Base-by-base conservation (phyloP, 1,139 yeast genomes). In the Kurtzmaniella quercitrusa region DNA sequence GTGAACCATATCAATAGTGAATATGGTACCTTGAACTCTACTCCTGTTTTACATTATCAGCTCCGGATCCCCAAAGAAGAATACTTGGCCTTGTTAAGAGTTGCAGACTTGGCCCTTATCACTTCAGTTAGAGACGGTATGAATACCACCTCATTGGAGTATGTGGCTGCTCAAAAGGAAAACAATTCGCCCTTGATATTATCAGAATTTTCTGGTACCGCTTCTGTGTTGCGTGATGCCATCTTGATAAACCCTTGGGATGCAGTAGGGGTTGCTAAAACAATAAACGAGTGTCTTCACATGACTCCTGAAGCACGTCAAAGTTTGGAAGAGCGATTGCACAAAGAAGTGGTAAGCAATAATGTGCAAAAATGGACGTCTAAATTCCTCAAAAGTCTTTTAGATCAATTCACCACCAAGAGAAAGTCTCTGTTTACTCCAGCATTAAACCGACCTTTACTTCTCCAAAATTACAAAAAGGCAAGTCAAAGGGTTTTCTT, bases 201-300 rank as follows among this genome's bases (percentile, higher is more conserved):
- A 40, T 86, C 96, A 21, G 99, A 93, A 65, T 93, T 93, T 58
- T 86, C 96, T 39, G 99, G 98, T 42, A 84, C 95, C 2, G 86
- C 96, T 0, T 78, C 91, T 3, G 84, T 87, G 1, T 68, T 93
- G 45, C 75, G 75, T 41, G 95, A 88, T 49, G 89, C 96, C 1
- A 75, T 87, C 41, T 79, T 86, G 52, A 95, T 93, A 34, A 94
- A 93, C 56, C 99, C 99, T 12, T 93, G 97, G 96, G 98, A 93
- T 65, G 75, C 94, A 0, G 93, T 88, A 24, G 96, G 95, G 3
- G 93, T 91, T 34, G 94, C 98, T 1, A 85, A 82, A 54, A 79
- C 94, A 6, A 85, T 94, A 44, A 74, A 90, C 59, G 81, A 78
- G 45, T 79, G 91, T 42, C 71, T 93, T 37, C 52, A 60, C 23